phyloP scores from a whole-genome alignment of 441 rosid genomes.

The Adansonia madagascariensis region DNA sequence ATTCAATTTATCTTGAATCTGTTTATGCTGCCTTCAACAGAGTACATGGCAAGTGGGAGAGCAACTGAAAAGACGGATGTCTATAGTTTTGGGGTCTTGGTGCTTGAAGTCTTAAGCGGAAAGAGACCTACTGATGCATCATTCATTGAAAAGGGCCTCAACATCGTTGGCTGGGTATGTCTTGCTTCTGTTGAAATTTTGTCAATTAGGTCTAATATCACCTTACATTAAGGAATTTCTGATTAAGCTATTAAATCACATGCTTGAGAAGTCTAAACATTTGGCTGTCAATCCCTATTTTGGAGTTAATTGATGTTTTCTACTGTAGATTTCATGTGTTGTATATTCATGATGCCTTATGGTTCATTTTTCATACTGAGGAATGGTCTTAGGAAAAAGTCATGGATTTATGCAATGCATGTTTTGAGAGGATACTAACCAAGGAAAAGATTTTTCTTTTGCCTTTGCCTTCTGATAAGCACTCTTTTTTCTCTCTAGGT shows the following conservation, averaged over 20 bases:
- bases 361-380: not conserved
- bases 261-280: not conserved
- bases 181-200: slow-evolving; percentile 16
- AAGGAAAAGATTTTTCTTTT: not conserved
- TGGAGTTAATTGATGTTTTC: not conserved
- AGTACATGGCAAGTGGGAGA: slow-evolving; percentile 98
- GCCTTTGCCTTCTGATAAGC: not conserved
- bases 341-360: not conserved
- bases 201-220: slow-evolving; percentile 1
- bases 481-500: not conserved
- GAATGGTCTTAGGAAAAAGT: too few relatives aligned
- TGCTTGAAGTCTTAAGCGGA: slow-evolving; percentile 94
- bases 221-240: not conserved
- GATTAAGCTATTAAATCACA: slow-evolving; percentile 1
- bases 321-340: not conserved
- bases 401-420: too few relatives aligned
- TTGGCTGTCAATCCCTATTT: not conserved
- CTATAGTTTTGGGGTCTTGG: slow-evolving; percentile 92
- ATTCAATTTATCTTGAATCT: slow-evolving; percentile 22
- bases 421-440: too few relatives aligned
- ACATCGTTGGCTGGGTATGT: slow-evolving; percentile 97
- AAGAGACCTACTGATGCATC: slow-evolving; percentile 98
- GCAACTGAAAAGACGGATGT: slow-evolving; percentile 99
- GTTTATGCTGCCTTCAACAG: slow-evolving; percentile 44
- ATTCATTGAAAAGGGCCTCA: slow-evolving; percentile 94